A percentile compares a stretch with the other conserved stretches of the same genome.
These are phyloP conservation scores for Nakazawaea molendinolei DNA, from an alignment of 805 yeast genomes.

Conservation along the genomic window DNA sequence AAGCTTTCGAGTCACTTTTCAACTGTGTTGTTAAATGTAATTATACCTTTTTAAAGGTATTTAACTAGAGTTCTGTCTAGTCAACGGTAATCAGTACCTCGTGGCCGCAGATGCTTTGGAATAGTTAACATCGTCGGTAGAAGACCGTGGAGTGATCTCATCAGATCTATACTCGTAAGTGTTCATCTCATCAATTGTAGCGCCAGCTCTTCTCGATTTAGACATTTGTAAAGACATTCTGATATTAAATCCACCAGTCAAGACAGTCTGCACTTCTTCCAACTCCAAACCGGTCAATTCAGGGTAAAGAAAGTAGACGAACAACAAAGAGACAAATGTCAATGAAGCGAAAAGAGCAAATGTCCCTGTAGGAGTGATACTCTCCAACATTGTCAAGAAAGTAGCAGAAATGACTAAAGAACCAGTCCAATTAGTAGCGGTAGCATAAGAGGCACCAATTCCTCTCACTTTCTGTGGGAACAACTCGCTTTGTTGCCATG, in stretches of 20 bases:
- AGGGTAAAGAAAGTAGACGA: slow-evolving; percentile 40
- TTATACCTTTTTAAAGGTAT: too few relatives aligned
- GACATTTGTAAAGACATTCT: slow-evolving; percentile 29
- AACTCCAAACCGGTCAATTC: slow-evolving; percentile 45
- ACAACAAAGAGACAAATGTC: slow-evolving; percentile 35
- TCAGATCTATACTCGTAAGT: too few relatives aligned
- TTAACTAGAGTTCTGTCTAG: too few relatives aligned
- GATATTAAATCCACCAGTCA: slow-evolving; percentile 43
- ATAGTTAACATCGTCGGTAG: too few relatives aligned
- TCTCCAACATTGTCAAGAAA: slow-evolving; percentile 46
- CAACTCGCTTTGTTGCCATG: slow-evolving; percentile 55
- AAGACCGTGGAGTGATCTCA: too few relatives aligned
- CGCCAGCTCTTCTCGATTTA: slow-evolving; percentile 3
- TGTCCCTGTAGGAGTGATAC: slow-evolving; percentile 46
- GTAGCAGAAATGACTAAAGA: slow-evolving; percentile 45
- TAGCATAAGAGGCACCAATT: slow-evolving; percentile 34
- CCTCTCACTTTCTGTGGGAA: slow-evolving; percentile 51
- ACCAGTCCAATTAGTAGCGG: slow-evolving; percentile 42
- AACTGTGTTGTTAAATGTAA: too few relatives aligned
- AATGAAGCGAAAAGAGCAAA: slow-evolving; percentile 40
- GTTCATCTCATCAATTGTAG: too few relatives aligned
- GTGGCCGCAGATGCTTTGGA: too few relatives aligned
- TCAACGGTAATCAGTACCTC: too few relatives aligned
- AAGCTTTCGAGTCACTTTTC: too few relatives aligned
- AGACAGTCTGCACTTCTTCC: slow-evolving; percentile 42